Evolutionary conservation across 805 yeast genomes (phyloP).

Genomic region (Tetrapisispora fleetii): DNA sequence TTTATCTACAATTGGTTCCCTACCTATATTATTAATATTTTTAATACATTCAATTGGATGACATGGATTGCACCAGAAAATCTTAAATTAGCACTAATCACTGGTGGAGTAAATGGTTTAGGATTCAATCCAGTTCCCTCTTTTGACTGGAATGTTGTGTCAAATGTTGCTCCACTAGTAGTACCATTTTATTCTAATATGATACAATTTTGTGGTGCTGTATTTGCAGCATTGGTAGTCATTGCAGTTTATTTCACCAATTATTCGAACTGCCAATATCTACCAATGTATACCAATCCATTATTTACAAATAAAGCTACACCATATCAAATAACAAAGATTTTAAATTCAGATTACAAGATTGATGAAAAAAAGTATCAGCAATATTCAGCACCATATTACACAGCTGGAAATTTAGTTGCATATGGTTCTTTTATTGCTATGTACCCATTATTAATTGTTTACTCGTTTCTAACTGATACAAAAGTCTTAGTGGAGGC

Average conservation of each 20-base stretch:
- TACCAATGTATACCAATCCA: constrained; percentile 39
- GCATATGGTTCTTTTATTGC: constrained; percentile 49
- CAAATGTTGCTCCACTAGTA: constrained; percentile 30
- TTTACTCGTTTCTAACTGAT: constrained; percentile 39
- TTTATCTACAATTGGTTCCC: constrained; percentile 40
- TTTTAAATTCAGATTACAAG: constrained; percentile 35
- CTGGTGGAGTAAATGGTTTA: constrained; percentile 38
- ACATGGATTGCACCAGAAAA: constrained; percentile 48
- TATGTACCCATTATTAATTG: constrained; percentile 45
- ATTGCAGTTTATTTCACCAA: constrained; percentile 34
- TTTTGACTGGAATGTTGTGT: constrained; percentile 42
- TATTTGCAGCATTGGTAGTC: constrained; percentile 27
- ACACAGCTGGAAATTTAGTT: constrained; percentile 51
- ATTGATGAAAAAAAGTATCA: constrained; percentile 41
- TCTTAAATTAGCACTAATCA: constrained; percentile 38
- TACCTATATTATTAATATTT: constrained; percentile 33
- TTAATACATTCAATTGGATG: constrained; percentile 44
- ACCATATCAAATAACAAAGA: constrained; percentile 36
- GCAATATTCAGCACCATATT: constrained; percentile 56
- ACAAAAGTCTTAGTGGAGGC: constrained; percentile 32
- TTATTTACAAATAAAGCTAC: constrained; percentile 45
- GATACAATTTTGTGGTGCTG: constrained; percentile 29
- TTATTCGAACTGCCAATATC: constrained; percentile 31
- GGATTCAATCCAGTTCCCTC: constrained; percentile 47
- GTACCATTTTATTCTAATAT: constrained; percentile 35